Conservation (phyloP, 2,329 filamentous ascomycete genomes). For the Macrophomina tecta region DNA sequence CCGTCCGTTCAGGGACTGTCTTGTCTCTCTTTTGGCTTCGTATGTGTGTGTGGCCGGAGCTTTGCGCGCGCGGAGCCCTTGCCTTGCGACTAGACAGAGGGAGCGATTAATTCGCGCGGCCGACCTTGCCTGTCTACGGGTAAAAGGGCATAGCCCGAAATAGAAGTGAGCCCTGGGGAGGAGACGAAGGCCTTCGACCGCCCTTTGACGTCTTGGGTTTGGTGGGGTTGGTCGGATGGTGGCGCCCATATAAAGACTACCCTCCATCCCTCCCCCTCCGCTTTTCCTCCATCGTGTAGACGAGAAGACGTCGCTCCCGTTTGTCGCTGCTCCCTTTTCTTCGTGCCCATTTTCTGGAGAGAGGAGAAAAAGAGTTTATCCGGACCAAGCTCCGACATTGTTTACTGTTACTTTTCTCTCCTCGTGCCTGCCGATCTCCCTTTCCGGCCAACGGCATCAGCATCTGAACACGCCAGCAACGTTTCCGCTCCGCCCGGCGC, state of each 20-base stretch:
- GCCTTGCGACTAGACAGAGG: not conserved
- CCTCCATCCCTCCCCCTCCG: not conserved
- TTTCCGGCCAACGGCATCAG: too few relatives aligned
- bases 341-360: not conserved
- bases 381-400: not conserved
- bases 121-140: not conserved
- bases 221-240: not conserved
- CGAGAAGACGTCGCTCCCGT: too few relatives aligned
- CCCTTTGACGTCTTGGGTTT: not conserved
- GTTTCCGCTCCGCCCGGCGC: not conserved
- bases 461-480: not conserved
- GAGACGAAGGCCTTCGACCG: too few relatives aligned
- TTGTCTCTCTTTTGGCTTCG: not conserved
- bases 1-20: too few relatives aligned
- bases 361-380: not conserved
- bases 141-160: not conserved
- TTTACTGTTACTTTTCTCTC: not conserved
- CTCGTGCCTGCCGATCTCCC: not conserved
- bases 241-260: not conserved
- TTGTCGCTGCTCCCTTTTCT: not conserved
- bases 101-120: not conserved
- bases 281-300: not conserved
- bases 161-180: too few relatives aligned
- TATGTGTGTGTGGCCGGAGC: not conserved
- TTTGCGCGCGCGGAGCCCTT: not conserved